Conservation (phyloP, 2,329 filamentous ascomycete species). For the Macrophomina phaseolina region DNA sequence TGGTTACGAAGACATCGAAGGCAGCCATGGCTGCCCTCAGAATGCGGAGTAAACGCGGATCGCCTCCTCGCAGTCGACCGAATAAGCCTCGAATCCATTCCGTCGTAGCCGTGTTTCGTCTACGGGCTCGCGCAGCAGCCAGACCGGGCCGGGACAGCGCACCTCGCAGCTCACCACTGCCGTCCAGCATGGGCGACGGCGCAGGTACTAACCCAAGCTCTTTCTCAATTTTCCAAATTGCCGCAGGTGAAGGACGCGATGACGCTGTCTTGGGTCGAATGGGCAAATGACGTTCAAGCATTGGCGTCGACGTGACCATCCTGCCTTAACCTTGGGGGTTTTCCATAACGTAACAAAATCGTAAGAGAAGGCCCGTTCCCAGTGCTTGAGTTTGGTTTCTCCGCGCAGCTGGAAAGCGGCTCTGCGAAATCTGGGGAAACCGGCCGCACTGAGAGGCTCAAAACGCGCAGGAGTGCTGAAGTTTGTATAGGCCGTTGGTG, state of each 20-base stretch:
- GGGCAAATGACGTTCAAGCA: slow-evolving; percentile 3
- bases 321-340: slow-evolving; percentile 5
- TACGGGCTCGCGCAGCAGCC: not conserved
- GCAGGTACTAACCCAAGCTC: not conserved
- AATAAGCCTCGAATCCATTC: slow-evolving; percentile 5
- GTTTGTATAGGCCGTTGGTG: slow-evolving; percentile 16
- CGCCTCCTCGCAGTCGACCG: slow-evolving; percentile 4
- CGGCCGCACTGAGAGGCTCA: not conserved
- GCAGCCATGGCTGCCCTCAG: not conserved
- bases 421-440: not conserved
- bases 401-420: slow-evolving; percentile 1
- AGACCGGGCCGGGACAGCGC: not conserved
- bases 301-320: slow-evolving; percentile 13
- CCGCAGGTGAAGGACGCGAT: not conserved
- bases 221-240: not conserved
- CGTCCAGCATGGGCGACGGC: not conserved
- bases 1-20: slow-evolving; percentile 11
- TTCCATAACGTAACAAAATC: slow-evolving; percentile 27
- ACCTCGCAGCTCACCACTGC: not conserved
- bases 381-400: slow-evolving; percentile 13
- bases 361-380: slow-evolving; percentile 1
- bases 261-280: not conserved
- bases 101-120: not conserved
- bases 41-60: slow-evolving; percentile 19
- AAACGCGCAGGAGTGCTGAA: not conserved